Evolutionary conservation across 805 yeast genomes (phyloP).

Genomic region (Zygosaccharomyces rouxii): DNA sequence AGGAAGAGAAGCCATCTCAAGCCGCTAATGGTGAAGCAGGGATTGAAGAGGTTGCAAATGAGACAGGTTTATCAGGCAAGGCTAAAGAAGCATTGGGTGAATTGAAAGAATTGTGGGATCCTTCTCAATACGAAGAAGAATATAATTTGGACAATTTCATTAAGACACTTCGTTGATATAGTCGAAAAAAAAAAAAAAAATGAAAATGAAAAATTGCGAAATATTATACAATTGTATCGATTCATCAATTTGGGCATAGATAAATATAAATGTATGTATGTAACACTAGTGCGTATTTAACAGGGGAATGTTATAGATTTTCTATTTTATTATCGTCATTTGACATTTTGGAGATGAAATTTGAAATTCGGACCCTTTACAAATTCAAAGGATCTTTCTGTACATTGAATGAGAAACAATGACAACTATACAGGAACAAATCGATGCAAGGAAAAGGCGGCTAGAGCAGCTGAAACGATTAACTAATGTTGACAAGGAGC

Average conservation of each 20-base stretch:
- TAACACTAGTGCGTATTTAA: slow-evolving; percentile 3
- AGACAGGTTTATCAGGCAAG: slow-evolving; percentile 76
- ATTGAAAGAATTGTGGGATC: slow-evolving; percentile 93
- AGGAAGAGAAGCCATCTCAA: slow-evolving; percentile 32
- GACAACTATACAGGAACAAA: slow-evolving; percentile 8
- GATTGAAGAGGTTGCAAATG: slow-evolving; percentile 43
- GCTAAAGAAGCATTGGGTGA: slow-evolving; percentile 86
- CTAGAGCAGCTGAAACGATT: slow-evolving; percentile 1
- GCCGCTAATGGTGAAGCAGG: slow-evolving; percentile 28
- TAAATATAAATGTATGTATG: neutral
- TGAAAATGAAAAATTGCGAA: neutral
- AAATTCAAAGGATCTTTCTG: neutral
- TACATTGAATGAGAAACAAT: neutral
- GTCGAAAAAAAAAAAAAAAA: neutral
- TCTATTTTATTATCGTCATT: neutral
- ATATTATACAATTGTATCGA: neutral
- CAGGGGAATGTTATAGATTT: neutral
- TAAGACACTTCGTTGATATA: slow-evolving; percentile 49
- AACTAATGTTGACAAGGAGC: neutral
- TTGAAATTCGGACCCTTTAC: neutral
- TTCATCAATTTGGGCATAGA: neutral
- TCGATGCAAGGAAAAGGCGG: slow-evolving; percentile 11
- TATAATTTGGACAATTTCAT: slow-evolving; percentile 91
- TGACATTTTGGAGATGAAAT: slow-evolving; percentile 1
- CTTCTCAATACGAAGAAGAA: slow-evolving; percentile 92